Conservation (phyloP, 192 early-diverging fungal species). For the Podila epigama region DNA sequence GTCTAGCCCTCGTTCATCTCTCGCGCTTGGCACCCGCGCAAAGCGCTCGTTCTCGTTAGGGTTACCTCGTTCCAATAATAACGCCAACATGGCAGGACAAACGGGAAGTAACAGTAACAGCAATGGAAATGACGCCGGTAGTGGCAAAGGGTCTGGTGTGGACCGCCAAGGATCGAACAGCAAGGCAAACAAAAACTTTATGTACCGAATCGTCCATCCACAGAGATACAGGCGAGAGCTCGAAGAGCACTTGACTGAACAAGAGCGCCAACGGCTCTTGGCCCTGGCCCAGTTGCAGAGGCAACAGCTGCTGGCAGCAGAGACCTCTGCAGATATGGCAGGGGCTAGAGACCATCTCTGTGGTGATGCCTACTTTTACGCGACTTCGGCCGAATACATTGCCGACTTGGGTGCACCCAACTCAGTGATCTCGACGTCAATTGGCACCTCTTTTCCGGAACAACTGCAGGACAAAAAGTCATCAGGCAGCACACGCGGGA, state of each 20-base stretch:
- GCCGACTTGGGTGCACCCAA: constrained; percentile 30
- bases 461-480: constrained; percentile 16
- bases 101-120: background rate
- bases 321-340: background rate
- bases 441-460: constrained; percentile 29
- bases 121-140: background rate
- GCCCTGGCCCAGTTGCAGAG: constrained; percentile 20
- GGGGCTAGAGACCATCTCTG: background rate
- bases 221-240: constrained; percentile 44
- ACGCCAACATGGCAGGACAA: background rate
- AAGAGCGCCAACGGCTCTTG: constrained; percentile 27
- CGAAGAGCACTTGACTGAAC: constrained; percentile 18
- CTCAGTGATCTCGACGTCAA: constrained; percentile 40
- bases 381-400: constrained; percentile 40
- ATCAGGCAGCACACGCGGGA: background rate
- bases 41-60: constrained; percentile 23
- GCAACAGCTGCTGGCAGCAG: constrained; percentile 7
- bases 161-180: constrained; percentile 4
- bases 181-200: constrained; percentile 20
- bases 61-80: background rate
- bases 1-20: background rate
- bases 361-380: constrained; percentile 30
- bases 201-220: constrained; percentile 46
- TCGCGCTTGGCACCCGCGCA: constrained; percentile 9
- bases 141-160: background rate